Base-by-base conservation (phyloP, 2,329 filamentous ascomycete species). In the Colletotrichum lentis region DNA sequence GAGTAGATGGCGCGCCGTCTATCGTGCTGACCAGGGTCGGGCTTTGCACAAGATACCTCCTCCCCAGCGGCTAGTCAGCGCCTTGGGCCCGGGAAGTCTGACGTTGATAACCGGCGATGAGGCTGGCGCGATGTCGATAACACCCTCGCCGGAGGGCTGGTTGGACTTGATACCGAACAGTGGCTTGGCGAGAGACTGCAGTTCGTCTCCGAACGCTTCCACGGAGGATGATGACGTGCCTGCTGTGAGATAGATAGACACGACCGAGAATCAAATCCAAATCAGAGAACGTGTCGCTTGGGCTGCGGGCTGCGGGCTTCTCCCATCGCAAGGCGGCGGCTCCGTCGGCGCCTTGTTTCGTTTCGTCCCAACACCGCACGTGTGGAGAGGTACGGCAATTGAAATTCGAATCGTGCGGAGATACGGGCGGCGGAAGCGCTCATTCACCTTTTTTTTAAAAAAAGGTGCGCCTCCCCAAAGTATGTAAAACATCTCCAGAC, bases 281-380 rank as follows among this genome's bases (percentile, higher is more conserved):
- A 55, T 22, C 35, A 37, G 49, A 59, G 55, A 49, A 50, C 22
- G 54, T 16, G 37, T 49, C 54, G 22, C 41, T 41, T 35, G 54
- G 41, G 11, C 35, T 64, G 22, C 46, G 52, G 55, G 54, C 43
- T 18, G 39, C 50, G 47, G 44, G 39, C 44, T 60, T 50, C 18
- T 54, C 24, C 22, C 27, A 44, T 50, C 37, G 43, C 35, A 50
- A 59, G 31, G 12, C 31, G 31, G 43, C 54, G 50, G 20, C 31
- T n/a, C 55, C 39, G 56, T 60, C 50, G 54, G 62, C 49, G 37
- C 55, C 39, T 46, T 65, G 66, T 68, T 68, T 65, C 55, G 66
- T 68, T 68, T 68, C 66, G 66, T 61, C 66, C 66, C 49, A 61
- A 50, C 16, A 27, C 39, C 12, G 50, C 66, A 69, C 66, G 62